Percentiles rank a stretch among this genome's conserved stretches.
phyloP scores from a whole-genome alignment of 1,284 basidiomycete species.

The Microbotryum violaceum region DNA sequence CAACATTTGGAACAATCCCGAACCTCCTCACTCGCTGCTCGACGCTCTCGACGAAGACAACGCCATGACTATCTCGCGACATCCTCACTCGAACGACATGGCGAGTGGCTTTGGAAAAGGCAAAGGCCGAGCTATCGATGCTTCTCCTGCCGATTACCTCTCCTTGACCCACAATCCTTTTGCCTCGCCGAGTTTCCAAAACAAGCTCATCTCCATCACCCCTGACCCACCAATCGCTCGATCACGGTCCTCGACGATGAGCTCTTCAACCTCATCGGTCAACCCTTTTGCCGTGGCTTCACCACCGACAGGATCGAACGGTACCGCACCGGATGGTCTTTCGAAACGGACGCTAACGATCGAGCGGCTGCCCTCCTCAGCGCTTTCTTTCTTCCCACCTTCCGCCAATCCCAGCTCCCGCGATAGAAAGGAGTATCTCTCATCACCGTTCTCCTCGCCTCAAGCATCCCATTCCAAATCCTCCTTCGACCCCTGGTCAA shows the following conservation, averaged over 20 bases:
- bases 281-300: background rate
- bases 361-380: slow-evolving; percentile 50
- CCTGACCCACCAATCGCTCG: background rate
- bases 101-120: background rate
- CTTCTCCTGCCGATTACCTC: slow-evolving; percentile 9
- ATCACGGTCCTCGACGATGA: background rate
- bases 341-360: slow-evolving; percentile 40
- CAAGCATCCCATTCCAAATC: background rate
- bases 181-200: background rate
- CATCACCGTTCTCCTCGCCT: background rate
- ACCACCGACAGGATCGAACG: background rate
- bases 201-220: background rate
- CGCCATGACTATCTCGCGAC: background rate
- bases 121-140: background rate
- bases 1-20: slow-evolving; percentile 7
- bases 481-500: background rate
- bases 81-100: background rate
- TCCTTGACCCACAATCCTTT: slow-evolving; percentile 8
- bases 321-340: background rate
- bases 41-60: background rate
- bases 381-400: slow-evolving; percentile 58
- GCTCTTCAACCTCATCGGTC: background rate
- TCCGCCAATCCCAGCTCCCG: slow-evolving; percentile 27
- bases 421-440: background rate
- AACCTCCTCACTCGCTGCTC: background rate